Conservation (phyloP, 208 protist species). For the Herpetomonas muscarum region DNA sequence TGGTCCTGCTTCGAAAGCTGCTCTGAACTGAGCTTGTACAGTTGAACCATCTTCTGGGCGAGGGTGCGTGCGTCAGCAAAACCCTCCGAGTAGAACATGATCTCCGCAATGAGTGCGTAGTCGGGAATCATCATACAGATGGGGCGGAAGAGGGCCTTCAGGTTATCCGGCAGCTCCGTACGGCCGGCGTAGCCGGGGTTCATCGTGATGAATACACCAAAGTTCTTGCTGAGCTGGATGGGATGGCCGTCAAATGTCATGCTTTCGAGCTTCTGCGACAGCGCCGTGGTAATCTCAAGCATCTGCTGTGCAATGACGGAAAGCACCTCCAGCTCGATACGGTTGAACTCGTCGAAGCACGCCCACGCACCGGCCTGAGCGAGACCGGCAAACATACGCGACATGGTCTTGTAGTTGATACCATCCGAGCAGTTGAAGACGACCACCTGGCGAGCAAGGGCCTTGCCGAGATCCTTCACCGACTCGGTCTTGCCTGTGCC, state of each 20-base stretch:
- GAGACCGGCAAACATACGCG: constrained; percentile 95
- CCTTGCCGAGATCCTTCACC: constrained; percentile 94
- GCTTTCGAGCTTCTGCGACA: constrained; percentile 64
- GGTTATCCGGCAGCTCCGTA: constrained; percentile 97
- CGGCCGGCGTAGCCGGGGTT: constrained; percentile 98
- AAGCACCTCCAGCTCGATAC: constrained; percentile 96
- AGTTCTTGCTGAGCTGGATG: constrained; percentile 90
- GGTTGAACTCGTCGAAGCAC: constrained; percentile 98
- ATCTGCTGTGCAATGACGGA: constrained; percentile 96
- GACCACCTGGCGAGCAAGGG: constrained; percentile 88
- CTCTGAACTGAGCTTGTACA: constrained; percentile 95
- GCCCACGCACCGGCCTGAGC: constrained; percentile 94
- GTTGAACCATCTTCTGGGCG: constrained; percentile 95
- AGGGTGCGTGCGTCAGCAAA: constrained; percentile 93
- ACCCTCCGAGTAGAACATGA: constrained; percentile 98
- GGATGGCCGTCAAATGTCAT: constrained; percentile 94
- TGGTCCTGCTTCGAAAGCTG: constrained; percentile 96
- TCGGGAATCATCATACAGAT: constrained; percentile 98
- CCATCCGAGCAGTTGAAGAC: constrained; percentile 98
- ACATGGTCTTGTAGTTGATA: constrained; percentile 96
- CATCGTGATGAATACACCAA: constrained; percentile 98
- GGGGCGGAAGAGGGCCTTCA: constrained; percentile 97
- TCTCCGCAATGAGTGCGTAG: constrained; percentile 96
- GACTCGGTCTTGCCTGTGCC: constrained; percentile 98
- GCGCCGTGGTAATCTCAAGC: constrained; percentile 92